A percentile compares a stretch with the other conserved stretches of the same genome.
Conservation (phyloP, 2,329 filamentous ascomycete genomes). For the Scytalidium sp. region DNA sequence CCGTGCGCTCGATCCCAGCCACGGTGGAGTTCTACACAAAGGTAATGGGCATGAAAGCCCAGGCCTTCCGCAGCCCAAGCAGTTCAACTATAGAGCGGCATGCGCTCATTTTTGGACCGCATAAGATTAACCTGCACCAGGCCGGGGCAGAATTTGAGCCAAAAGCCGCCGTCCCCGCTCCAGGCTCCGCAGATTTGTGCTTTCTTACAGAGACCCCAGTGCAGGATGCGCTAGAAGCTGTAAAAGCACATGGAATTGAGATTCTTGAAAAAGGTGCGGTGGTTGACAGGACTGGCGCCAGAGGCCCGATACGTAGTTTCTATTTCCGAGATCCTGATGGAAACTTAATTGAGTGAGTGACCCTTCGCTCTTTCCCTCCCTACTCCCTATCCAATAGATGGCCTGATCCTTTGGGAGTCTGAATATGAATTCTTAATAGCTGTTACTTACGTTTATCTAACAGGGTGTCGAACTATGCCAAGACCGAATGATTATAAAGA, state of each 20-base stretch:
- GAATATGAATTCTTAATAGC: no score
- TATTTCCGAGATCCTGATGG: slow-evolving; percentile 61
- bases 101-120: slow-evolving; percentile 52
- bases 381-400: no score
- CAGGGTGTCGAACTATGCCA: no score
- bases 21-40: slow-evolving; percentile 53
- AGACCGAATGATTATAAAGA: no score
- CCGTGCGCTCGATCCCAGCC: slow-evolving; percentile 45
- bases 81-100: slow-evolving; percentile 38
- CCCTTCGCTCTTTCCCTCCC: background rate
- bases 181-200: slow-evolving; percentile 58
- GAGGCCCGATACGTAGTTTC: slow-evolving; percentile 51
- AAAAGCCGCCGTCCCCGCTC: slow-evolving; percentile 49
- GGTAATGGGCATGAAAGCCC: slow-evolving; percentile 54
- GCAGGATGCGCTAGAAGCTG: background rate
- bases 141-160: slow-evolving; percentile 57
- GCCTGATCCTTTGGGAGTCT: no score
- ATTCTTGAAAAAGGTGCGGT: slow-evolving; percentile 46
- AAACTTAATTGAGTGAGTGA: slow-evolving; percentile 55
- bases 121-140: slow-evolving; percentile 62
- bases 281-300: slow-evolving; percentile 49
- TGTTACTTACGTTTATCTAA: no score
- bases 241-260: slow-evolving; percentile 15
- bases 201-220: slow-evolving; percentile 32
- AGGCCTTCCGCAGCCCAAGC: slow-evolving; percentile 43